A percentile compares a stretch with the other conserved stretches of the same genome.
phyloP scores from a whole-genome alignment of 179 eudicot species.

The Actinidia polygama region DNA sequence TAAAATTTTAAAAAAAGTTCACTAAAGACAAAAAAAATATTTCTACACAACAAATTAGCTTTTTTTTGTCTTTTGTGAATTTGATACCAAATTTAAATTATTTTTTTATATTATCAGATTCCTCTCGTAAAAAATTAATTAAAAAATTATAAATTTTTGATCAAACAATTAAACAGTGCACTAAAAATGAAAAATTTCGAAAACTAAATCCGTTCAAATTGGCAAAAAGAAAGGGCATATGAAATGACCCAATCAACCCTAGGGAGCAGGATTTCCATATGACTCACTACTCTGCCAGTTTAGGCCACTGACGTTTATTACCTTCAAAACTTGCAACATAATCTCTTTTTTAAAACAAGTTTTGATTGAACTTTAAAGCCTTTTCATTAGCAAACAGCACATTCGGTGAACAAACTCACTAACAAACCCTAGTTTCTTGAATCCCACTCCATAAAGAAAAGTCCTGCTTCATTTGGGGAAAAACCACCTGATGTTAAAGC shows the following conservation, averaged over 20 bases:
- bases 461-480: conserved; percentile 2
- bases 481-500: no score
- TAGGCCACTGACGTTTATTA: conserved; percentile 26
- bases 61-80: no score
- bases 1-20: no score
- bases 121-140: no score
- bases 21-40: no score
- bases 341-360: neutral
- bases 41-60: no score
- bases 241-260: conserved; percentile 20
- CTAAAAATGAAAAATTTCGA: neutral
- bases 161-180: neutral
- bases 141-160: no score
- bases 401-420: conserved; percentile 72
- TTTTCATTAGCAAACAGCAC: neutral
- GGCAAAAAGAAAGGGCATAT: neutral
- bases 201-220: no score
- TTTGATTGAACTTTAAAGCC: neutral
- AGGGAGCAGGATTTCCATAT: neutral
- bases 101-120: no score
- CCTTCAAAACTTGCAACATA: neutral
- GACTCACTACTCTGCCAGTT: conserved; percentile 29
- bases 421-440: conserved; percentile 18
- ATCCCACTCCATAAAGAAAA: conserved; percentile 31
- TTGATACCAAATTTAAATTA: no score